Base-by-base conservation (phyloP, 225 moss, liverwort and hornwort genomes). In the Pseudisothecium myosuroides region DNA sequence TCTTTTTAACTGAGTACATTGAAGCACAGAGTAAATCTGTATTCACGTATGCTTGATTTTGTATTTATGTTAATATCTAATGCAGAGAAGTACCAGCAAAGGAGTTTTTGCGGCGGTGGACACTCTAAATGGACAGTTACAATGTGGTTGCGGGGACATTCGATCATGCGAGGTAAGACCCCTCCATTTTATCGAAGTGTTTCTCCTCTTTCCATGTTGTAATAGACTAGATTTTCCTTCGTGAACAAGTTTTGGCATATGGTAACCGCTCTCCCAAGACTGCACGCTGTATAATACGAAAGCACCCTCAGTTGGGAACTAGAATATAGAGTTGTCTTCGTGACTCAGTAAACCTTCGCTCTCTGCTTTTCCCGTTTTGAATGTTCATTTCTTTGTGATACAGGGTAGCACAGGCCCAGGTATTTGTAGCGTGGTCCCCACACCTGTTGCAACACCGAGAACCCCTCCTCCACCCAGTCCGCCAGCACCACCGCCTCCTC, bases 391-490 rank as follows among this genome's bases (percentile, higher is more conserved):
- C 37, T 49, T 15, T 79, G 41, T 91, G 83, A 89, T 90, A 58
- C 86, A 94, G 94, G 92, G 94, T 60, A 94, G 94, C 83, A 92
- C 90, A 75, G 92, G 92, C 76, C 88, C 88, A 79, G 94, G 94
- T 49, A 92, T 94, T 63, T 94, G 94, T 58, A 92, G 90, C 36
- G 92, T 91, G 68, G 90, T 92, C 20, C 87, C 76, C 20, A 56
- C 92, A 27, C 87, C 92, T 82, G 90, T 94, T 27, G 94, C 91
- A 82, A 55, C 73, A 59, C 92, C 94, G 43, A 92, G 91, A 58
- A 82, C 75, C n/a, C 91, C 92, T n/a, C 88, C 91, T 87, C 87
- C 90, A 89, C 92, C 90, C 62, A 86, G 91, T 87, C 87, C 92
- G 52, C 84, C 92, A 84, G 64, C 87, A 84, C 5, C 82, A 75